phyloP scores from a whole-genome alignment of 306 rosid species.

The Medicago arabica region DNA sequence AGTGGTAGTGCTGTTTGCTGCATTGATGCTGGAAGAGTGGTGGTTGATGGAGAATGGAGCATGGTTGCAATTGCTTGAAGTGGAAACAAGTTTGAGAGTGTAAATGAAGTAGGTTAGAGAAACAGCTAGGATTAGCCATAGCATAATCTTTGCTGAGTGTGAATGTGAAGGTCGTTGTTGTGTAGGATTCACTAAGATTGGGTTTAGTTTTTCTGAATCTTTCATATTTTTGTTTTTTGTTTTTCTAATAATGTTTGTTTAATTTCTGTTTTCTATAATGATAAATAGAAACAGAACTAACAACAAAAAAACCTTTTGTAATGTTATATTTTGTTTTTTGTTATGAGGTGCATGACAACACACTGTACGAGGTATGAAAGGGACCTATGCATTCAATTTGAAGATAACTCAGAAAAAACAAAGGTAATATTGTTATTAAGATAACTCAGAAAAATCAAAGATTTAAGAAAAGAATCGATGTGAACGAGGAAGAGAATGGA shows the following conservation, averaged over 20 bases:
- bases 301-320: no score
- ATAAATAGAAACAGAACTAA: background rate
- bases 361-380: background rate
- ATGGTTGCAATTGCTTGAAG: conserved; percentile 60
- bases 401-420: background rate
- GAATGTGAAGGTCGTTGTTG: conserved; percentile 45
- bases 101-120: conserved; percentile 71
- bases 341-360: background rate
- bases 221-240: conserved; percentile 58
- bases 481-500: background rate
- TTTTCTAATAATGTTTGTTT: background rate
- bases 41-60: conserved; percentile 48
- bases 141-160: conserved; percentile 57
- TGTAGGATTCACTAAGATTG: conserved; percentile 39
- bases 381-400: conserved; percentile 16
- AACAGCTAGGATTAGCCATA: conserved; percentile 75
- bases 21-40: conserved; percentile 18
- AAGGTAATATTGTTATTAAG: no score
- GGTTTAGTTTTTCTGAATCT: conserved; percentile 62
- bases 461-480: no score
- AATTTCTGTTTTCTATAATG: background rate
- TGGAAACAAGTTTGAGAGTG: conserved; percentile 72
- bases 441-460: background rate
- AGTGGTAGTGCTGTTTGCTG: background rate
- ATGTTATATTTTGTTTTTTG: no score